These are phyloP conservation scores for Aspergillus novofumigatus DNA, from an alignment of 2,329 filamentous ascomycete genomes.

Conservation along the genomic window DNA sequence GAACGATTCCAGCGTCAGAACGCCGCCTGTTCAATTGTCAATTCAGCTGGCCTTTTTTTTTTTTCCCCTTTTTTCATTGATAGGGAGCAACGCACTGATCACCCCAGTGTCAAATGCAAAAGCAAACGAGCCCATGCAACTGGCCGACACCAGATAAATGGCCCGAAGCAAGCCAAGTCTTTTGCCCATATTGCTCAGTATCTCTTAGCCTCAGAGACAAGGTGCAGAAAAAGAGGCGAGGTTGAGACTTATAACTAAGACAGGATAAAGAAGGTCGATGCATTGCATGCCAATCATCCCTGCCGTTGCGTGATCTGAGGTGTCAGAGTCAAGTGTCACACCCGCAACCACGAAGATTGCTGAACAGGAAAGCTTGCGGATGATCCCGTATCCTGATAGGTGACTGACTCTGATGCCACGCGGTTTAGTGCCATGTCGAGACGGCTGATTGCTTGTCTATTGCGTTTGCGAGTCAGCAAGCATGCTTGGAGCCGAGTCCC, in stretches of 20 bases:
- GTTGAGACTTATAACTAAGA: neutral
- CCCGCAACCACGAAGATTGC: neutral
- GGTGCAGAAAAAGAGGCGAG: neutral
- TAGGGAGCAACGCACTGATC: conserved; percentile 22
- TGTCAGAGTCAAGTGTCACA: neutral
- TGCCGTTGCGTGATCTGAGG: neutral
- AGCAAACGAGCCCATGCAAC: conserved; percentile 37
- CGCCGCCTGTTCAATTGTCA: conserved; percentile 34
- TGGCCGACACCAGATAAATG: conserved; percentile 33
- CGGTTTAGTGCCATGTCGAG: too few relatives aligned
- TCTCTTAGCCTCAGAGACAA: conserved; percentile 3
- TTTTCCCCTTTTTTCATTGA: too few relatives aligned
- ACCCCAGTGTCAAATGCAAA: conserved; percentile 40
- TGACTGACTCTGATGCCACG: too few relatives aligned
- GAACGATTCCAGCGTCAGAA: conserved; percentile 44
- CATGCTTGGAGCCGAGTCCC: neutral
- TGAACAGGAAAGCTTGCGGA: neutral
- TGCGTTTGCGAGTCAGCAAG: neutral
- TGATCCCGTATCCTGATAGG: neutral
- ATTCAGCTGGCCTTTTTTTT: neutral
- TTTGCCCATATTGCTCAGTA: conserved; percentile 27
- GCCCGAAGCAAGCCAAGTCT: conserved; percentile 33
- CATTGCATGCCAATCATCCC: neutral
- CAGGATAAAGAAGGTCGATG: neutral
- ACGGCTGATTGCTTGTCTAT: neutral